Base-by-base conservation (phyloP, 129 eudicot species). In the Kitagawia praeruptora region DNA sequence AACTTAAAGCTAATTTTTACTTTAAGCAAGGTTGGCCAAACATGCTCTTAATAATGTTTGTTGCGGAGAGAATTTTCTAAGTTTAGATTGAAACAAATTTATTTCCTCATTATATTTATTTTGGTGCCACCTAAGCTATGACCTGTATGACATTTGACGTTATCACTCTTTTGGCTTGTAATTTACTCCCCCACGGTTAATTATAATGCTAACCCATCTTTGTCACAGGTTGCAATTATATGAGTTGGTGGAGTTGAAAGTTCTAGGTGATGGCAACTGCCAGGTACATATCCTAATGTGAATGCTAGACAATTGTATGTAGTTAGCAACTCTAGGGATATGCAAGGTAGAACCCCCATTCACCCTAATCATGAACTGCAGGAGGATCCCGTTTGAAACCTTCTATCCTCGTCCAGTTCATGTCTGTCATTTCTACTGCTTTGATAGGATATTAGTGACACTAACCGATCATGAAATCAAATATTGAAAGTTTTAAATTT, bases 251-350 rank as follows among this genome's bases (percentile, higher is more conserved):
- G 98, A 93, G 83, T 85, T 84, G 77, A 93, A 89, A 88, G 91
- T 93, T 83, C 95, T 48, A 63, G 97, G 98, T 8, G 98, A 93
- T 77, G 98, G 98, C 19, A 93, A 93, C 82, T 93, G 98, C 78
- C 98, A 93, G 98, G 98, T 88, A 48, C 84, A 81, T 81, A 63
- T 71, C 79, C 69, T 34, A 78, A 67, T 75, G 44, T 75, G 48
- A 58, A 38, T 77, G 66, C 78, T 66, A 63, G 27, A 53, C 58
- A 21, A 44, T 67, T 56, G 38, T 19, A 28, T 70, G n/a, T 25
- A 71, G 49, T 58, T 44, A 58, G 15, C 80, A 70, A 39, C 21
- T 39, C 27, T 70, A 18, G 44, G 72, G 72, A 31, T 66, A 31
- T 28, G 12, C 11, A 58, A 58, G 15, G 69, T 21, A 9, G 28